Base-by-base conservation (phyloP, 2,329 filamentous ascomycete species). In the Zymoseptoria tritici region DNA sequence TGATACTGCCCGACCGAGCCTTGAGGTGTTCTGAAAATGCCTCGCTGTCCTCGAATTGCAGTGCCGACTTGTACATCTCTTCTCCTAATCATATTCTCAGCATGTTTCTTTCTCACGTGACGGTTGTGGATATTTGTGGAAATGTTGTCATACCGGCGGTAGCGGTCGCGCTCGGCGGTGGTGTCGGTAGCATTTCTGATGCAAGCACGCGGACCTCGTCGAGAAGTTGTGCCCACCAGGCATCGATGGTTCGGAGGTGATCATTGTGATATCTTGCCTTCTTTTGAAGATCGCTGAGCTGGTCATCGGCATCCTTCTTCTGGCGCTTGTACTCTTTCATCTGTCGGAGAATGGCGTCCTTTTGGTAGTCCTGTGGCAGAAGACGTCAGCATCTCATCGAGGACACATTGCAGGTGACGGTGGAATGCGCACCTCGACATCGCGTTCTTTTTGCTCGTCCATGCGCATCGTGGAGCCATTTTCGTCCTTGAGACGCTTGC, bases 251-350 rank as follows among this genome's bases (percentile, higher is more conserved):
- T 70, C 93, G 86, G 56, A 99, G 79, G 74, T 97, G 94, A 68
- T 97, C 91, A 76, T 97, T 91, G 76, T 97, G 91, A 75, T 94
- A 86, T 63, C 84, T 82, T 29, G 89, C 85, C 71, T 85, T 84
- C 73, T 91, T 91, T 65, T 89, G 84, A 64, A 95, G 79, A 66
- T 96, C 89, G 71, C 87, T 87, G 62, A 97, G 80, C 71, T 90
- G 89, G 60, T 85, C 81, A 78, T 97, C 92, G 63, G 95, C 79
- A 49, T 88, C 89, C 60, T 83, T 81, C 73, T 91, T 92, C 73
- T 96, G 91, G 68, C 94, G 87, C 77, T 96, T 96, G 77, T 96
- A 97, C 77, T 97, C 94, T 73, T 91, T 90, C 91, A 99, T 96
- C 78, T 97, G 93, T 60, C 95, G 90, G 70, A 90, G 88, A 73